Conservation (phyloP, 768 basidiomycete genomes). For the Calocybe indica region DNA sequence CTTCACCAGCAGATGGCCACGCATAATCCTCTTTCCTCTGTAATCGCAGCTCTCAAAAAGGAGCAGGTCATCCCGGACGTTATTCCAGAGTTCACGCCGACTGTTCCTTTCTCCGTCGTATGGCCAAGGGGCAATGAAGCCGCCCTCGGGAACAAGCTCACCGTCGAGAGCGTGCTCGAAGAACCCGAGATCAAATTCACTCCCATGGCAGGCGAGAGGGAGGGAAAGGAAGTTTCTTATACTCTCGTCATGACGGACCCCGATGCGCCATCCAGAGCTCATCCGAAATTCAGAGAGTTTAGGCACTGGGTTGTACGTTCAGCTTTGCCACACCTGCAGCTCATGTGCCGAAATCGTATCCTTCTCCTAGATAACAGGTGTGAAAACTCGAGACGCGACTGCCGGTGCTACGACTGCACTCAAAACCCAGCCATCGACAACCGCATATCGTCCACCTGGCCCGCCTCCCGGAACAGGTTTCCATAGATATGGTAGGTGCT, state of each 20-base stretch:
- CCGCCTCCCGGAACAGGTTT: constrained; percentile 47
- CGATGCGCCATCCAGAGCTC: constrained; percentile 45
- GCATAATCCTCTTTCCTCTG: too few species aligned
- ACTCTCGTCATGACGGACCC: constrained; percentile 56
- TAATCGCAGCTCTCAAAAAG: constrained; percentile 26
- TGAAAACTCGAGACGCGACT: constrained; percentile 22
- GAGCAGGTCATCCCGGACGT: constrained; percentile 42
- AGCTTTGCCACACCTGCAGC: background rate
- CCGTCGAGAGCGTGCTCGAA: constrained; percentile 30
- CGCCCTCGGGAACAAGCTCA: constrained; percentile 23
- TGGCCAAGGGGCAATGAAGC: constrained; percentile 36
- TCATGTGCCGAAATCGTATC: constrained; percentile 3
- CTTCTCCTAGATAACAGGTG: constrained; percentile 25
- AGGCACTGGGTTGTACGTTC: constrained; percentile 50
- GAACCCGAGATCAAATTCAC: constrained; percentile 46
- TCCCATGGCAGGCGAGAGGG: constrained; percentile 29
- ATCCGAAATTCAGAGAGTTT: constrained; percentile 46
- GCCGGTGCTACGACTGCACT: constrained; percentile 25
- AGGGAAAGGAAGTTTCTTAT: constrained; percentile 27
- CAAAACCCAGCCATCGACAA: constrained; percentile 39
- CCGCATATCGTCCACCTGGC: constrained; percentile 52
- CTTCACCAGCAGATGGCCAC: too few species aligned
- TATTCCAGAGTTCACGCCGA: constrained; percentile 32
- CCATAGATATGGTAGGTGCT: constrained; percentile 50
- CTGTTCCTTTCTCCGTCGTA: constrained; percentile 36